Base-by-base conservation (phyloP, 2,329 filamentous ascomycete genomes). In the Fusarium torulosum region DNA sequence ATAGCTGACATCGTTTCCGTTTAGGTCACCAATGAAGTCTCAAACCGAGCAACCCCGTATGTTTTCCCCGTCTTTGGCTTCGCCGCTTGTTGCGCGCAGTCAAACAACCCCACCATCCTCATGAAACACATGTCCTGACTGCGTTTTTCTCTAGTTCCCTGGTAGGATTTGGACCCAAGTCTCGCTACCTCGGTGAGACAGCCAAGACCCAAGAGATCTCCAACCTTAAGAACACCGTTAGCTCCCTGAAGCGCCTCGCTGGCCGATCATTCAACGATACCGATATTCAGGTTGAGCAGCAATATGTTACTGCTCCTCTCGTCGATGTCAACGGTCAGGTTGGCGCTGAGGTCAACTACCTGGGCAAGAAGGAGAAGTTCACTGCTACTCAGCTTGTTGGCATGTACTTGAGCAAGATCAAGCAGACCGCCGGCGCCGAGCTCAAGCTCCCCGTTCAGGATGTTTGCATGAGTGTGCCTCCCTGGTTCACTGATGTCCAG, bases 131-230 rank as follows among this genome's bases (percentile, higher is more conserved):
- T 45, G 53, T 65, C 57, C 73, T 76, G 53, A 78, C 68, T 47
- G 57, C 53, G 7, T 57, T 55, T 53, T 55, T 55, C 14, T 37
- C 14, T 76, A 96, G 94, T 66, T 94, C 96, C 67, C 86, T 99
- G 71, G 96, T 99, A 75, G 94, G 93, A 76, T 99, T 99, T 81
- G 93, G 94, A 63, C 91, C 93, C 79, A 97, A 97, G 84, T 90
- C 88, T 81, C 92, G 96, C 84, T 97, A 96, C 80, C 88, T 99
- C 71, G 96, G 96, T 72, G 96, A 99, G 85, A 82, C 92, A 59
- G 96, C 96, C 73, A 98, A 98, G 89, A 98, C 95, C 72, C 95
- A 97, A 84, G 96, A 99, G 84, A 96, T 97, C 79, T 97, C 95
- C 77, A 99, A 99, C 86, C 89, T 98, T 77, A 99, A 98, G 86